Evolutionary conservation across 305 asterid genomes (phyloP), one percentile per base, ranked within the genome.

Genomic region (Coffea humblotiana): DNA sequence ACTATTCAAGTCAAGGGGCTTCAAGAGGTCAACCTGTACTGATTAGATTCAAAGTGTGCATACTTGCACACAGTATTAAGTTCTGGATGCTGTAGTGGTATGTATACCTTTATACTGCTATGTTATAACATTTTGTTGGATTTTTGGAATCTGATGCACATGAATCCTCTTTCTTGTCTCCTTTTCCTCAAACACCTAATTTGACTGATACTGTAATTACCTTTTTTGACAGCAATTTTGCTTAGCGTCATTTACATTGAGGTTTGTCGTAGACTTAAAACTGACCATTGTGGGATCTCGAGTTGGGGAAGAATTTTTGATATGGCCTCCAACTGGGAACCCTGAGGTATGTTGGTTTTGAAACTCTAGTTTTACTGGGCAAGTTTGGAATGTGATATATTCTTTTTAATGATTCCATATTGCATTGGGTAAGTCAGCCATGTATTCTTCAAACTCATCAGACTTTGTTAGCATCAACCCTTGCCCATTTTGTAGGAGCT

Each of bases 281-380:
- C 90, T 95, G 85, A 90, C 92, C 64, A 90, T 95, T 80, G 94
- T 93, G 80, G 97, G 98, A 84, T 92, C 99, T 85, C 95, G 93
- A 82, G 98, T 95, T 88, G 98, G 97, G 89, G 99, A 93, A 85
- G 98, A 93, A 63, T 95, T 95, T 87, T 86, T 95, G 86, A 92
- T 95, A 86, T 93, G 99, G 99, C 99, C 97, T 78, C 91, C 85
- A 78, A 91, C 96, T 6, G 94, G 91, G 83, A 90, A 95, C 87
- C 99, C 93, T n/a, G 98, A 95, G 97, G 99, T 95, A 79, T 45
- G 82, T 35, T 74, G 63, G 78, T 40, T 51, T 40, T n/a, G 47
- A 8, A 77, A 61, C 47, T 68, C 52, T 67, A 45, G 2, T 21
- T 74, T 69, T 13, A 12, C 15, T 49, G 29, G 68, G 45, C 71